phyloP scores from a whole-genome alignment of 2,329 filamentous ascomycete species.

The Kalaharituber pfeilii region DNA sequence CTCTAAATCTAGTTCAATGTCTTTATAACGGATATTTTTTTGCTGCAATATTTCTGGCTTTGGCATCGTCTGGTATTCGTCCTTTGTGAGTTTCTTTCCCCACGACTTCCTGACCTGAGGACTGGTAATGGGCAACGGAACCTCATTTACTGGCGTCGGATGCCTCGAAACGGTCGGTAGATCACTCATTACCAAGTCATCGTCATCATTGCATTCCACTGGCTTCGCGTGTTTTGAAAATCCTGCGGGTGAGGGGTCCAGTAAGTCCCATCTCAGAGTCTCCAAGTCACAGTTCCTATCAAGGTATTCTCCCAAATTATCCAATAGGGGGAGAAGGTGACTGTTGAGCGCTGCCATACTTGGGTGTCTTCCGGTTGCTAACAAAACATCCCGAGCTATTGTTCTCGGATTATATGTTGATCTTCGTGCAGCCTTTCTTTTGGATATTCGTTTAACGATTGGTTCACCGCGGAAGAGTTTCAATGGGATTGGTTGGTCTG shows the following conservation, averaged over 20 bases:
- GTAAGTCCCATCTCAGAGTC: conserved; percentile 20
- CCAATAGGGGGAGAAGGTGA: conserved; percentile 32
- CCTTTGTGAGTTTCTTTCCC: too few relatives aligned
- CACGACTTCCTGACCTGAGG: too few relatives aligned
- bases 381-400: conserved; percentile 45
- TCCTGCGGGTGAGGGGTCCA: conserved; percentile 13
- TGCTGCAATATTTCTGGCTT: too few relatives aligned
- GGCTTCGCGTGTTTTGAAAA: not conserved
- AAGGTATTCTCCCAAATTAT: not conserved
- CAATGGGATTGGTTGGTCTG: not conserved
- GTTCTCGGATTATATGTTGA: conserved; percentile 42
- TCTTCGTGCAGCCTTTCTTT: conserved; percentile 28
- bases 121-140: too few relatives aligned
- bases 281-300: conserved; percentile 14
- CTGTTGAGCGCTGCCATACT: conserved; percentile 41
- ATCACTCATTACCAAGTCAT: conserved; percentile 1
- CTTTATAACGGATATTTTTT: too few relatives aligned
- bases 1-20: too few relatives aligned
- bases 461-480: not conserved
- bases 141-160: too few relatives aligned
- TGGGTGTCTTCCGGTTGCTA: conserved; percentile 44
- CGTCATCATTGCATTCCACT: not conserved
- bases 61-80: too few relatives aligned
- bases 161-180: too few relatives aligned
- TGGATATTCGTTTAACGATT: conserved; percentile 29